Conservation (phyloP, 768 basidiomycete species). For the Phanerochaete sordida region DNA sequence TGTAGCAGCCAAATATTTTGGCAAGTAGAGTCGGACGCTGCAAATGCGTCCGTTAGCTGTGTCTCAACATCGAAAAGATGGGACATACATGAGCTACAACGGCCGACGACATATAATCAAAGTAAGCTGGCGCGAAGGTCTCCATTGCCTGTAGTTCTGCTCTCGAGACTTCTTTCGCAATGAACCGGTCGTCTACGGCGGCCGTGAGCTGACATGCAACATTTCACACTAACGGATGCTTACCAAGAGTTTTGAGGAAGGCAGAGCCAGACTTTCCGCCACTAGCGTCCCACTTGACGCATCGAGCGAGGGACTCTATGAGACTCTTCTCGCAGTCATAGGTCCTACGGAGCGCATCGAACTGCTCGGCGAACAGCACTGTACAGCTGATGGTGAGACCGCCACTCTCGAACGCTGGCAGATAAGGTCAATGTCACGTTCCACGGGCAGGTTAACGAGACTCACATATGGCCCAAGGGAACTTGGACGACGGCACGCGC, state of each 20-base stretch:
- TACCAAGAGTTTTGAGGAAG: constrained; percentile 93
- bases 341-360: constrained; percentile 86
- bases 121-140: constrained; percentile 95
- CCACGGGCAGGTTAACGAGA: too few relatives aligned
- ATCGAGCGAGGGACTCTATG: constrained; percentile 89
- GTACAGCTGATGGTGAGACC: constrained; percentile 90
- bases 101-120: constrained; percentile 97
- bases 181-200: constrained; percentile 88
- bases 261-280: constrained; percentile 98
- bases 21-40: constrained; percentile 93
- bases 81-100: constrained; percentile 73
- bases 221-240: constrained; percentile 10
- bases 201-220: constrained; percentile 3
- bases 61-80: not conserved
- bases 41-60: not conserved
- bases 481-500: constrained; percentile 69
- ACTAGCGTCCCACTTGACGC: constrained; percentile 92
- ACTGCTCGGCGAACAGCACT: constrained; percentile 94
- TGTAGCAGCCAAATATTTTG: constrained; percentile 96
- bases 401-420: constrained; percentile 83
- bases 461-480: constrained; percentile 81
- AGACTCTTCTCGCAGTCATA: constrained; percentile 95
- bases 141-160: constrained; percentile 94
- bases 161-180: constrained; percentile 92
- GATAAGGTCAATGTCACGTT: constrained; percentile 3